Base-by-base conservation (phyloP, 768 basidiomycete species). In the Mycena vulgaris region DNA sequence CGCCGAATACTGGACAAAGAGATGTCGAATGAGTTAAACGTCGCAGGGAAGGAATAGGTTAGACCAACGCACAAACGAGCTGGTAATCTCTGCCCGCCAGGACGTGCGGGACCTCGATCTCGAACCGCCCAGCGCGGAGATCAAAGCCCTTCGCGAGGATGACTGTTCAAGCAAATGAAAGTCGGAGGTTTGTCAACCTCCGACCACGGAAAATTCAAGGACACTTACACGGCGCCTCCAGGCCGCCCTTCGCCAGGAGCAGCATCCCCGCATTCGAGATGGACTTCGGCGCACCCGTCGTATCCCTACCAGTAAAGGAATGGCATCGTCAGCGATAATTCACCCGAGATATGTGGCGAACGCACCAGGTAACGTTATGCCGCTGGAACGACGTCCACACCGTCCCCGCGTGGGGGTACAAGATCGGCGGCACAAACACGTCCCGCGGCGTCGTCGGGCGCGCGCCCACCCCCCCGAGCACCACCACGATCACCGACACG, bases 351-450 rank as follows among this genome's bases (percentile, higher is more conserved):
- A n/a, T n/a, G n/a, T n/a, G n/a, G n/a, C n/a, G 64, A 69, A 71
- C 80, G 23, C 77, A 84, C 88, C 88, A 89, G 45, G 80, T 82
- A 66, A 89, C 87, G 57, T 76, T 80, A 65, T 82, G 83, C 6
- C 66, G 76, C 21, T 75, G 30, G 6, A 87, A 87, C 17, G 80
- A 80, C 28, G 69, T 71, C 88, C 88, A 89, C 40, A 82, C 75
- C 21, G 80, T 78, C 23, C 71, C 76, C 2, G 74, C 73, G 21
- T 66, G 28, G 1, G 88, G 88, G 42, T 74, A 81, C 25, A 73
- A 73, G 64, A 89, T 79, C 21, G 75, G 78, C 0, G 89, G 89
- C 0, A 80, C 83, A 76, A 82, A 89, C 9, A 89, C 87, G 61
- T 89, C 88, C 35, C 87, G 82, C n/a, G n/a, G n/a, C n/a, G n/a